phyloP scores from a whole-genome alignment of 306 rosid species.

The Begonia peltatifolia region DNA sequence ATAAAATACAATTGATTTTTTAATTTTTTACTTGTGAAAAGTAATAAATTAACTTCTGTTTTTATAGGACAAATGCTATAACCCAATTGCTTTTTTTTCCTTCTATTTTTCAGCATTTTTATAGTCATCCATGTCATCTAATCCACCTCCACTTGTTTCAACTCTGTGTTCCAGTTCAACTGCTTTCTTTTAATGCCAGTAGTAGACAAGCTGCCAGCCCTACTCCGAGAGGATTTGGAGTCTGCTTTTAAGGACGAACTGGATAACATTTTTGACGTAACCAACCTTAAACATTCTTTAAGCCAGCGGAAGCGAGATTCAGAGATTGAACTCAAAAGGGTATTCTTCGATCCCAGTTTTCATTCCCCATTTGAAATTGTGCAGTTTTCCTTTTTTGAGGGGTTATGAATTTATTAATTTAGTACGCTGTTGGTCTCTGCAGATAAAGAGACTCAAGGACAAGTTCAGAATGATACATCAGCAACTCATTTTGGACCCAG shows the following conservation, averaged over 20 bases:
- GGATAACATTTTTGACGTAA: conserved; percentile 75
- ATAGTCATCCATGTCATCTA: neutral
- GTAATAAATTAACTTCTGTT: neutral
- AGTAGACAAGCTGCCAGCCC: conserved; percentile 91
- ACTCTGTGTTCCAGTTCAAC: conserved; percentile 62
- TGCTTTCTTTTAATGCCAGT: conserved; percentile 98
- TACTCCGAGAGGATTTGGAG: conserved; percentile 80
- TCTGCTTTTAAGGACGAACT: conserved; percentile 82
- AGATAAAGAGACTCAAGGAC: conserved; percentile 89
- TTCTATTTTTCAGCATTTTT: neutral
- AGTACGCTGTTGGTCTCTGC: conserved; percentile 16
- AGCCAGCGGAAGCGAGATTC: conserved; percentile 63
- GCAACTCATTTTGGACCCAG: conserved; percentile 41
- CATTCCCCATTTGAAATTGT: neutral
- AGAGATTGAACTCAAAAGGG: conserved; percentile 88
- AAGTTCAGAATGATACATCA: conserved; percentile 71
- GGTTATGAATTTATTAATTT: neutral
- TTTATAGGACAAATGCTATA: neutral
- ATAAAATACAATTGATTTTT: neutral
- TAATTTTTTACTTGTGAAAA: no score
- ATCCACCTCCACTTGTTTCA: conserved; percentile 9
- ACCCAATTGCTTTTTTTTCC: neutral
- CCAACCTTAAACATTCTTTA: conserved; percentile 53
- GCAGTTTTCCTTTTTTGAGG: neutral
- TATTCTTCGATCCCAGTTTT: conserved; percentile 18